Base-by-base conservation (phyloP, 2,329 filamentous ascomycete genomes). In the Colletotrichum musicola region DNA sequence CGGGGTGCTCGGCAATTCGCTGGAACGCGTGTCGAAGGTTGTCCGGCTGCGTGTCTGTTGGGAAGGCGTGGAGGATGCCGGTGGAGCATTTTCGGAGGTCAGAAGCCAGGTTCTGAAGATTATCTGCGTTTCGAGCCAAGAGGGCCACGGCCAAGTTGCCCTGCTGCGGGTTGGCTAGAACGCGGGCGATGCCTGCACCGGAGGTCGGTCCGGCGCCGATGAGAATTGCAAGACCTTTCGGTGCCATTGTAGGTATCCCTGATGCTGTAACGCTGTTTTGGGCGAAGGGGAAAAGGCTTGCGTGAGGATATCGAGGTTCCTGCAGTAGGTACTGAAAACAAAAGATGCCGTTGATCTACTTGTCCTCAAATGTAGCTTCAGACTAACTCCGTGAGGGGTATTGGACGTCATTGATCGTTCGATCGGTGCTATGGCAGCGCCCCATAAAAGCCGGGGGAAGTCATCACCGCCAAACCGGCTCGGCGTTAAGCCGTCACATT, bases 141-240 rank as follows among this genome's bases (percentile, higher is more conserved):
- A 88, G 79, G 16, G 86, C 86, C 9, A 89, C 83, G 25, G 86
- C 86, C 54, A 87, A 79, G 73, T 88, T 88, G 40, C 86, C 86
- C 35, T 87, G 82, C 0, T 79, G 77, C 1, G 83, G 82, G 54
- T 80, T 75, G 3, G 86, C 84, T 46, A 89, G 82, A 42, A 87
- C 81, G 20, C 85, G 81, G 22, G 85, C 84, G n/a, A 89, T 89
- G 49, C 87, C 86, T 12, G 84, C 83, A 12, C 85, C 85, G 77
- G 85, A 75, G n/a, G 72, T 75, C 9, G 83, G 84, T 54, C 85
- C 84, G 40, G 84, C 84, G 40, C 85, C 85, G 42, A 86, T 81
- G 49, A 86, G 76, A 60, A 87, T 85, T 54, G 84, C 84, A 18
- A 86, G 78, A 62, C 84, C 84, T 64, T 74, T 77, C 6, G 84